Evolutionary conservation across 768 basidiomycete species (phyloP).

Genomic region (Austroboletus eburneus): DNA sequence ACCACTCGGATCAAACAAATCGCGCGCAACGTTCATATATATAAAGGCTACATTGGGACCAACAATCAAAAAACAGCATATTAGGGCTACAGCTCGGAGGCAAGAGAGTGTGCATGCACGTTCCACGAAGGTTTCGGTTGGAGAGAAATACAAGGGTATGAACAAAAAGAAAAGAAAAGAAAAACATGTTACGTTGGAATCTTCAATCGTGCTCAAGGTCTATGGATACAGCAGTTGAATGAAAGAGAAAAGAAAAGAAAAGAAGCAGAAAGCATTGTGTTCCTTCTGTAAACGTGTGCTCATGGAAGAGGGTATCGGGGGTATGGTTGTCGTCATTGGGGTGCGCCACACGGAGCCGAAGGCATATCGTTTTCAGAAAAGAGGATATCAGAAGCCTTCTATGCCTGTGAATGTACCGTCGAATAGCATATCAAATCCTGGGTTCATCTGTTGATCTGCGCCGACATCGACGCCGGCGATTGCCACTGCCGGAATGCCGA

Average conservation of each 20-base stretch:
- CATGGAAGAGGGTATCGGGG: too few species aligned
- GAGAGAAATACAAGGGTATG: too few species aligned
- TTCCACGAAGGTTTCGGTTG: too few species aligned
- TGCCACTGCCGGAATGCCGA: neutral
- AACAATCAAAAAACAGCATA: neutral
- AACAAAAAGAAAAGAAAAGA: neutral
- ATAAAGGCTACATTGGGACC: neutral
- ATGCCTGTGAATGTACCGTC: constrained; percentile 9
- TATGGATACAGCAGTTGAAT: too few species aligned
- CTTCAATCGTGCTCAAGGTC: too few species aligned
- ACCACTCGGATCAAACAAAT: too few species aligned
- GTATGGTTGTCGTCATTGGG: neutral
- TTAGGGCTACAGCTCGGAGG: neutral
- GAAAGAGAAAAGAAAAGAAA: too few species aligned
- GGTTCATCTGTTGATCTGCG: constrained; percentile 2
- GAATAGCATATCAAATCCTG: constrained; percentile 17
- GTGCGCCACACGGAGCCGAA: too few species aligned
- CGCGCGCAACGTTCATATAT: too few species aligned
- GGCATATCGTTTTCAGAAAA: too few species aligned
- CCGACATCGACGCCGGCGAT: constrained; percentile 7
- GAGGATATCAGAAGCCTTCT: constrained; percentile 10
- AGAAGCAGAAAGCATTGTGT: too few species aligned
- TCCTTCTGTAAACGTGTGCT: neutral
- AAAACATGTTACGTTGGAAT: too few species aligned
- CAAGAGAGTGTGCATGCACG: neutral